Base-by-base conservation (phyloP, 768 basidiomycete species). In the Inosperma sp. region DNA sequence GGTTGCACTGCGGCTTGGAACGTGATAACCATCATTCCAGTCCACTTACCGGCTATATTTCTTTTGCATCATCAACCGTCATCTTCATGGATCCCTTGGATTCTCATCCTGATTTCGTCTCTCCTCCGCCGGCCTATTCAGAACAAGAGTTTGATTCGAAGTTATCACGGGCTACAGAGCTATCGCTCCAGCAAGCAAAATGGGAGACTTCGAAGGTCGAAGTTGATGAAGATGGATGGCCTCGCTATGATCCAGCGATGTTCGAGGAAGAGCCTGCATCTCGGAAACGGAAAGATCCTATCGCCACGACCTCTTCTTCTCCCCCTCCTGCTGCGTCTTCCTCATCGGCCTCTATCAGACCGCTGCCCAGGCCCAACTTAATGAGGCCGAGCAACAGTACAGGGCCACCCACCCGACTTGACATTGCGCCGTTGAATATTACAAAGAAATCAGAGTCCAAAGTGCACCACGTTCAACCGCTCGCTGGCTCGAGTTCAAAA, bases 141-240 rank as follows among this genome's bases (percentile, higher is more conserved):
- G 74, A 75, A 46, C 71, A 73, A 56, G 74, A 75, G 54, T 79
- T 76, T 40, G 80, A 85, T 61, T 75, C 68, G 41, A 85, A 83
- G 65, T 66, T 76, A 34, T 60, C 72, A 2, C 65, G 66, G 41
- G 74, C 73, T 8, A 50, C 76, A 16, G 59, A 73, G 25, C 57
- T 68, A 41, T 81, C 78, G 21, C 55, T 66, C 7, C 63, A 67
- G 40, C 58, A 60, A 26, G 54, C 48, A 52, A 23, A 50, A n/a
- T 31, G 30, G 43, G 31, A 53, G 7, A 51, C 42, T 12, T 23
- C 50, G 10, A 44, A 35, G 17, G 7, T 37, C 14, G 30, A 37
- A 9, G 21, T 36, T 10, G 69, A 69, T 25, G 70, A 72, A 37
- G 73, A 74, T 14, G 72, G 70, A 55, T 80, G 76, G 73, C 74